Evolutionary conservation across 1,139 yeast genomes (phyloP).

Genomic region (Torulaspora globosa): DNA sequence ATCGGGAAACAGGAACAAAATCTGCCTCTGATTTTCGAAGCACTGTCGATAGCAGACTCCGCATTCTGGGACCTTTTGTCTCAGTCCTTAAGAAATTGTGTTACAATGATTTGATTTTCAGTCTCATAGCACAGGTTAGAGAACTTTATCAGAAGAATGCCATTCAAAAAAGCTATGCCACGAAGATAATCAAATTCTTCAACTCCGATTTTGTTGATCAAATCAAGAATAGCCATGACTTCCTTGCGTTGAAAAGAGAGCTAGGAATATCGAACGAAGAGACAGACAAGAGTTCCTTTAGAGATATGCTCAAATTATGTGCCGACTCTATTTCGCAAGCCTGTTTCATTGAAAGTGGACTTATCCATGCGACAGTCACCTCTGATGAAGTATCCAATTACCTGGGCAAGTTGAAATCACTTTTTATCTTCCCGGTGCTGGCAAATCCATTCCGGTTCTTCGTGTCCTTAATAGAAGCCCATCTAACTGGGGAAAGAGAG

Average conservation of each 20-base stretch:
- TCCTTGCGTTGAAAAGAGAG: constrained; percentile 26
- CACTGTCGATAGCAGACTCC: constrained; percentile 7
- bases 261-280: constrained; percentile 31
- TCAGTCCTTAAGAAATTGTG: constrained; percentile 14
- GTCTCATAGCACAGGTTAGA: constrained; percentile 16
- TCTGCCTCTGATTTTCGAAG: constrained; percentile 4
- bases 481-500: constrained; percentile 8
- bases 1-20: constrained; percentile 17
- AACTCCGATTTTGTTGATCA: constrained; percentile 25
- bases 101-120: constrained; percentile 18
- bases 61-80: constrained; percentile 16
- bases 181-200: constrained; percentile 19
- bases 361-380: constrained; percentile 12
- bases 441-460: constrained; percentile 9
- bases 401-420: constrained; percentile 16
- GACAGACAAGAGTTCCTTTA: constrained; percentile 29
- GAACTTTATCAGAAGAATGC: constrained; percentile 10
- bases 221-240: constrained; percentile 23
- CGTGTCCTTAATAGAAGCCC: constrained; percentile 8
- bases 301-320: constrained; percentile 18
- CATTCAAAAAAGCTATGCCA: constrained; percentile 5
- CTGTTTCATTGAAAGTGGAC: constrained; percentile 17
- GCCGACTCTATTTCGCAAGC: constrained; percentile 9
- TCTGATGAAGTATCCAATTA: constrained; percentile 8
- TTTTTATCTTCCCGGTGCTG: constrained; percentile 11